Base-by-base conservation (phyloP, 192 early-diverging fungal species). In the Geranomyces variabilis region DNA sequence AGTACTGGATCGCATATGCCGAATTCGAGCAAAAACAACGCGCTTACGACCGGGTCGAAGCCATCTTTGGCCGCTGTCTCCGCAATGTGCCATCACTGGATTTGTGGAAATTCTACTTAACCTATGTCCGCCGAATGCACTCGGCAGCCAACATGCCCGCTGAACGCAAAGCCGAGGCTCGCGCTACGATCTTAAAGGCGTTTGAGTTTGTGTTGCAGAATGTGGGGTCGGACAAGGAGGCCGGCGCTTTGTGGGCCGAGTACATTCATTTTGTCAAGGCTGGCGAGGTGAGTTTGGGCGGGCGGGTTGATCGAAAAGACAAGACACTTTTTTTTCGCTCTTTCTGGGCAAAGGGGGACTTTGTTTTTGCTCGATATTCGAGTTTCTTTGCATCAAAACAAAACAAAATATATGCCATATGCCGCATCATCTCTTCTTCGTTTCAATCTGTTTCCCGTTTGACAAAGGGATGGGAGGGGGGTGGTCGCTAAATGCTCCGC, bases 201-300 rank as follows among this genome's bases (percentile, higher is more conserved):
- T 97, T 88, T 80, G 95, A 97, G 74, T 93, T 91, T 75, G 93
- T 94, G 17, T 79, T 99, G 0, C 85, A 89, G 53, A 90, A 93
- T 73, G 85, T 99, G 46, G 96, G 96, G 0, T 75, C 87, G 10
- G 95, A 99, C 76, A 90, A 90, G 55, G 93, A 96, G 26, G 87
- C 95, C 7, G 95, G 95, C 0, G 74, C 76, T 33, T 90, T 99
- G 33, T 99, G 96, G 96, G 72, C 81, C 13, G 90, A 95, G 58
- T 99, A 95, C 71, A 81, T 97, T 34, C 81, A 79, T 26, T 98
- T 94, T 76, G 71, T 95, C 57, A 89, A 86, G 67, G 82, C 87
- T 57, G 86, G 79, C 26, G 89, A 93, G 87, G 90, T 92, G 76
- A 63, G 69, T 64, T 47, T 7, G 2, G 29, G 58, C 12, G 19